Percentiles rank a stretch among this genome's conserved stretches.
These are phyloP conservation scores for Scedosporium dehoogii DNA, from an alignment of 2,329 filamentous ascomycete genomes.

Conservation along the genomic window DNA sequence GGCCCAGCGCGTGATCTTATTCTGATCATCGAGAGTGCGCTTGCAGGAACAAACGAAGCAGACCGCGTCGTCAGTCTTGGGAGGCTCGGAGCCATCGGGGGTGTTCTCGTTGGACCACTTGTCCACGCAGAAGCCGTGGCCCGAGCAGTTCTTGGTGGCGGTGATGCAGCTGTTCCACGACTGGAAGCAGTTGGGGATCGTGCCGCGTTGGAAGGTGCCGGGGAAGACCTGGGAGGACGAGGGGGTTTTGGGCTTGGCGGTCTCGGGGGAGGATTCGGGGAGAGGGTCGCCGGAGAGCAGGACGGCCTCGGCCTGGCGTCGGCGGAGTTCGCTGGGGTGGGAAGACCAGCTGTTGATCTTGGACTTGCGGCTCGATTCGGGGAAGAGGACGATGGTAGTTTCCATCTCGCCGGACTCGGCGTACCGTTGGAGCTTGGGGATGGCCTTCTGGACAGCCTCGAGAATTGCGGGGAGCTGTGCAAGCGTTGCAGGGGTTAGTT, in stretches of 20 bases:
- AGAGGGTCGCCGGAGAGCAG: conserved; percentile 26
- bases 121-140: conserved; percentile 67
- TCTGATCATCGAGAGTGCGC: conserved; percentile 41
- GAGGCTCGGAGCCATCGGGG: conserved; percentile 27
- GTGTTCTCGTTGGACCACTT: conserved; percentile 42
- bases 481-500: background rate
- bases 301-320: conserved; percentile 38
- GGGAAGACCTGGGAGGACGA: conserved; percentile 16
- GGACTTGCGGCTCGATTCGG: conserved; percentile 29
- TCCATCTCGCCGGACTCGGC: conserved; percentile 42
- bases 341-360: conserved; percentile 29
- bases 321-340: conserved; percentile 31
- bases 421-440: conserved; percentile 34
- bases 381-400: conserved; percentile 45
- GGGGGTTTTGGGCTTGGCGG: conserved; percentile 13
- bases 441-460: conserved; percentile 30
- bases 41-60: conserved; percentile 78
- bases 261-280: conserved; percentile 20
- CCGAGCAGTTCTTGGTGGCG: conserved; percentile 68
- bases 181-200: conserved; percentile 65
- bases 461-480: conserved; percentile 30
- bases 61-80: conserved; percentile 26
- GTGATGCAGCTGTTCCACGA: conserved; percentile 58
- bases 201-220: conserved; percentile 16
- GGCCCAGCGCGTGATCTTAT: conserved; percentile 66